Base-by-base conservation (phyloP, 2,329 filamentous ascomycete genomes). In the Lachnellula hyalina region DNA sequence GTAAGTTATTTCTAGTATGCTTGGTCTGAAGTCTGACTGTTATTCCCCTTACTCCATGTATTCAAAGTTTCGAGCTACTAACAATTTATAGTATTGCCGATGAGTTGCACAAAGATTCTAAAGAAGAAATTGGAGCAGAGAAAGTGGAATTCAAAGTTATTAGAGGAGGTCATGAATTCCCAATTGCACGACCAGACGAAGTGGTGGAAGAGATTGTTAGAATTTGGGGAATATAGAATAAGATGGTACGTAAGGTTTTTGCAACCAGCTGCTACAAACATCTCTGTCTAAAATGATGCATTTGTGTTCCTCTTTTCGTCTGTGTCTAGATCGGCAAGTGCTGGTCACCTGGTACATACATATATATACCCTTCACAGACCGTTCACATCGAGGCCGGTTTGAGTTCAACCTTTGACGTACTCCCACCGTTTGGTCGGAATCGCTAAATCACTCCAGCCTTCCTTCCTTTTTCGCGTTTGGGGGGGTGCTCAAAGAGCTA, bases 161-260 rank as follows among this genome's bases (percentile, higher is more conserved):
- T 1, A 74, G 75, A 0, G 81, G 80, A 1, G 77, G 75, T 1
- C 83, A 86, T 62, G 82, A 86, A 59, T 85, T 85, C 61, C 80
- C 83, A 15, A 83, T 84, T 72, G 82, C 80, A n/a, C 74, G 79
- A 55, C 66, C 73, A 0, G 63, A 68, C 6, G 65, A 71, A 36
- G 75, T 80, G 11, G 61, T 82, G 55, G 63, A 68, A 42, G 73
- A 72, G 53, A 70, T 84, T 9, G 75, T 77, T 53, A 67, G 70
- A 32, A 75, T 79, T 54, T 83, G 79, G 78, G 45, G 38, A 23
- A 28, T 54, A 45, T 57, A 55, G 23, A 41, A 15, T n/a, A 21
- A 32, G 5, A 12, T 17, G 23, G 44, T 46, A 17, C 4, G 14
- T 46, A 32, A 12, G 2, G n/a, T 21, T 4, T 46, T 15, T 46